phyloP scores from a whole-genome alignment of 2,329 filamentous ascomycete genomes.

The Blastomyces emzantsi region DNA sequence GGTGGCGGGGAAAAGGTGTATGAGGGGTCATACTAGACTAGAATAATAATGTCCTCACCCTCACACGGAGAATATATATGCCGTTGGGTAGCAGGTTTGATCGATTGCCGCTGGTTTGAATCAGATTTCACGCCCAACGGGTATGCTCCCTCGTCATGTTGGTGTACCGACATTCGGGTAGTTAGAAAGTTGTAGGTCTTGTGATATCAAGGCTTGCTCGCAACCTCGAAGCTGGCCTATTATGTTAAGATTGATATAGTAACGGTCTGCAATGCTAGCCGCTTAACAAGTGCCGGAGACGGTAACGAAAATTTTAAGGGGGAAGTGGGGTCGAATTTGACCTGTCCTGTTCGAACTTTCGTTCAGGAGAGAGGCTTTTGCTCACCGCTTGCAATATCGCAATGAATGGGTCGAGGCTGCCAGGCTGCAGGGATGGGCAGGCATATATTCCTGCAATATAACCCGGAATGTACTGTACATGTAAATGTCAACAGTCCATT shows the following conservation, averaged over 20 bases:
- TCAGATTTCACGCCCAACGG: neutral
- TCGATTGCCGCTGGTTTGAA: neutral
- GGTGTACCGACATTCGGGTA: neutral
- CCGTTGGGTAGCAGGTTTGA: neutral
- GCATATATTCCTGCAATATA: neutral
- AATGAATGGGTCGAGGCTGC: neutral
- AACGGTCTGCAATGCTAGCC: neutral
- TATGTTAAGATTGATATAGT: constrained; percentile 5
- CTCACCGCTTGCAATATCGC: neutral
- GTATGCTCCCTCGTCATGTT: neutral
- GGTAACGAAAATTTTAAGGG: neutral
- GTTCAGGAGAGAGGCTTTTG: neutral
- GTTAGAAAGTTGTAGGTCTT: neutral
- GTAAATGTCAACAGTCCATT: neutral
- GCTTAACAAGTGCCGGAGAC: neutral
- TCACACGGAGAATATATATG: neutral
- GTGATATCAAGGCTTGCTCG: neutral
- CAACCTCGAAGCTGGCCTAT: neutral
- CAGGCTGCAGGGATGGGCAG: neutral
- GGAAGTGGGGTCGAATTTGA: neutral
- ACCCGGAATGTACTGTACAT: neutral
- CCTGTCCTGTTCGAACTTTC: neutral
- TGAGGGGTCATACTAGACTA: neutral
- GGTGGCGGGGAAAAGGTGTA: neutral
- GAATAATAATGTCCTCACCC: neutral